phyloP scores from a whole-genome alignment of 768 basidiomycete genomes.

The Serendipita sp. region DNA sequence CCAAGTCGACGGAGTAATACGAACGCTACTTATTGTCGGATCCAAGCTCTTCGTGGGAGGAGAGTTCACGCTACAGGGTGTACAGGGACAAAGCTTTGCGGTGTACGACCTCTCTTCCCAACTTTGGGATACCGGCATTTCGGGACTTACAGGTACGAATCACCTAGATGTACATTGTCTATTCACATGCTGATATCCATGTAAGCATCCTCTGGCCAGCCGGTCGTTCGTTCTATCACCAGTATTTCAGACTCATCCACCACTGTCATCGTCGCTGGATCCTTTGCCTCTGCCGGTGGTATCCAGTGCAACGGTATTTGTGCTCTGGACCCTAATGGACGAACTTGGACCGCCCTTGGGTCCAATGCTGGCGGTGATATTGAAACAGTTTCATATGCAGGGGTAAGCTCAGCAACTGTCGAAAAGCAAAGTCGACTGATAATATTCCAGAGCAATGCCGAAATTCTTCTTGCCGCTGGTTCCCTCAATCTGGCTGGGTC shows the following conservation, averaged over 20 bases:
- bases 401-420: conserved; percentile 36
- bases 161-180: not conserved
- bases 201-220: conserved; percentile 24
- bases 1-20: conserved; percentile 59
- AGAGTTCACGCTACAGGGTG: conserved; percentile 49
- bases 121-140: conserved; percentile 42
- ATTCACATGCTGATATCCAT: not conserved
- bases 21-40: conserved; percentile 54
- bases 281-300: conserved; percentile 64
- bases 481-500: conserved; percentile 51
- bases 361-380: conserved; percentile 70
- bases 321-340: conserved; percentile 43
- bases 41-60: conserved; percentile 69
- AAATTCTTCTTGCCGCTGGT: conserved; percentile 63
- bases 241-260: conserved; percentile 41
- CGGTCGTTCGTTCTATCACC: conserved; percentile 57
- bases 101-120: conserved; percentile 57
- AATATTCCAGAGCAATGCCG: conserved; percentile 38
- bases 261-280: conserved; percentile 69
- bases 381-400: conserved; percentile 60
- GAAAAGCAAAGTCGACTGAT: not conserved
- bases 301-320: conserved; percentile 66
- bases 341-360: conserved; percentile 69
- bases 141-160: conserved; percentile 39
- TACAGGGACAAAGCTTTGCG: conserved; percentile 47